A percentile compares a stretch with the other conserved stretches of the same genome.
Conservation (phyloP, 108 stramenopile genomes). For the Mediolabrus comicus region DNA sequence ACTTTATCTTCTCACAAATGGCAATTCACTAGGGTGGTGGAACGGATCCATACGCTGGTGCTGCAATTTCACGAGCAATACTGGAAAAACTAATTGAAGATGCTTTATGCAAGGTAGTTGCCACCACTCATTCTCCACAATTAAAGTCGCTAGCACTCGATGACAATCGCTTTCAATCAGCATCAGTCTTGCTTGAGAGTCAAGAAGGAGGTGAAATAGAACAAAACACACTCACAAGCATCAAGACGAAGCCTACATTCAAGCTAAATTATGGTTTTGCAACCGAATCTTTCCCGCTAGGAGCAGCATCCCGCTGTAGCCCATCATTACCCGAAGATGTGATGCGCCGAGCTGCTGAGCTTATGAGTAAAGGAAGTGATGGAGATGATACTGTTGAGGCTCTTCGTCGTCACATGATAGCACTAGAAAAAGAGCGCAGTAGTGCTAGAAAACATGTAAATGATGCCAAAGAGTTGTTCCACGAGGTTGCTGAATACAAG, state of each 20-base stretch:
- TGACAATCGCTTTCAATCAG: conserved; percentile 57
- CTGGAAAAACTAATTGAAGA: conserved; percentile 55
- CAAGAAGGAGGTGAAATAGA: conserved; percentile 9
- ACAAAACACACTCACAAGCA: background rate
- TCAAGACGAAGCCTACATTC: conserved; percentile 48
- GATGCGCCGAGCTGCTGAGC: conserved; percentile 56
- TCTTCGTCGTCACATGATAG: conserved; percentile 21
- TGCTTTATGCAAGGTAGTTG: conserved; percentile 52
- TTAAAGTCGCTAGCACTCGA: conserved; percentile 68
- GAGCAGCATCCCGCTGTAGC: conserved; percentile 58
- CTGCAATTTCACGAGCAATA: conserved; percentile 73
- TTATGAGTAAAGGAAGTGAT: conserved; percentile 37
- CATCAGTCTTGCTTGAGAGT: conserved; percentile 54
- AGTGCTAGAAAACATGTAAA: conserved; percentile 15
- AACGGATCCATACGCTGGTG: conserved; percentile 73
- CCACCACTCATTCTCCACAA: conserved; percentile 78
- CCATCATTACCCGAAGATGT: conserved; percentile 67
- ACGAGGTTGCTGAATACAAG: conserved; percentile 39
- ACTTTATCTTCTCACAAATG: too few species aligned
- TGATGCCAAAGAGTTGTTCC: conserved; percentile 26
- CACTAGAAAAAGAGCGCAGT: conserved; percentile 55
- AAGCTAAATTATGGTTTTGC: conserved; percentile 69
- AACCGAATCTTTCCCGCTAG: conserved; percentile 76
- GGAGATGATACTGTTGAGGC: conserved; percentile 33
- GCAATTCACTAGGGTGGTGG: too few species aligned